Evolutionary conservation across 257 asterid species (phyloP), one percentile per base, ranked within the genome.

Genomic region (Jacaranda copaia): DNA sequence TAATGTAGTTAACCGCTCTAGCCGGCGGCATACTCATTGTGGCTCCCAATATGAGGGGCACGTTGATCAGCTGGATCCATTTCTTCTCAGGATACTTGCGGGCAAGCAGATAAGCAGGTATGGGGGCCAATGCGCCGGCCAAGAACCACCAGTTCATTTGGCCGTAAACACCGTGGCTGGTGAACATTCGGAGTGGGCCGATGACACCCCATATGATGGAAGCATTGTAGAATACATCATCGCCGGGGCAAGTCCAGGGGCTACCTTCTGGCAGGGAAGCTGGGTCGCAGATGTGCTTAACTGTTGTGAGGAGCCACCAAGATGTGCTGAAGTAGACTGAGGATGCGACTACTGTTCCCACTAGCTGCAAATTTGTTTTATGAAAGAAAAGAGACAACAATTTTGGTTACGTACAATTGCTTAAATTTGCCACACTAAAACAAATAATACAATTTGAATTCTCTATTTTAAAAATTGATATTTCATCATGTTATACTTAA

Each of bases 151-250:
- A 90, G 58, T 90, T 90, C 15, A 90, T 58, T 46, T 71, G 58
- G 0, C 87, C 83, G 66, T 93, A 93, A 19, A 89, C 84, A 0
- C 97, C 98, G 25, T 74, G 61, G 65, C 76, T 8, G 2, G 91
- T 87, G 69, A 93, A 93, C 83, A 92, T 89, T 3, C 90, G 77
- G 0, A 78, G 81, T 0, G 98, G 98, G 9, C 98, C 96, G 1
- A 92, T 86, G 19, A 93, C 85, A 2, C 98, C 98, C 98, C 98
- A 93, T 68, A 93, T 88, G 79, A 93, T 89, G 16, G 98, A 90
- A 7, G 98, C 92, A 13, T 84, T 90, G 78, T 89, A 93, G 82
- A 88, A 92, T 3, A 90, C 90, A 2, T 80, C 81, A 70, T 88
- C 97, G 0, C 88, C 80, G 0, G 96, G 98, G 77, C 98, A 92